These are phyloP conservation scores for Coniochaeta sp. DNA, from an alignment of 2,329 filamentous ascomycete species.

Conservation along the genomic window DNA sequence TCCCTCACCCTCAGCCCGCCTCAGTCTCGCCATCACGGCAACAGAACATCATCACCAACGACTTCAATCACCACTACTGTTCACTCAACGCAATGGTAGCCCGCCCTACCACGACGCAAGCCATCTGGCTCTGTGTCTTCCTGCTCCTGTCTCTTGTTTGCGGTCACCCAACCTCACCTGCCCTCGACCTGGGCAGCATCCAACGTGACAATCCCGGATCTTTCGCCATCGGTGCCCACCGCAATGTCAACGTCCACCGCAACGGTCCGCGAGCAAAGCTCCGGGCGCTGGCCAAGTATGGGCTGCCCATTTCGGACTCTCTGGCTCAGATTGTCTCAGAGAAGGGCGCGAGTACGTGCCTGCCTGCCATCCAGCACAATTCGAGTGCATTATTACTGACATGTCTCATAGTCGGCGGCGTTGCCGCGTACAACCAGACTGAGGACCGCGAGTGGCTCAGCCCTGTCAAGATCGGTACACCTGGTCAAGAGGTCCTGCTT, in stretches of 20 bases:
- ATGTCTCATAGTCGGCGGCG: slow-evolving; percentile 9
- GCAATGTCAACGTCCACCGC: slow-evolving; percentile 24
- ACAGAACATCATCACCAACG: background rate
- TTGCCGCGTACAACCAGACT: slow-evolving; percentile 20
- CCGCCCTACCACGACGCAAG: slow-evolving; percentile 1
- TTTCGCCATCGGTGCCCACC: slow-evolving; percentile 6
- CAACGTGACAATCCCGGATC: slow-evolving; percentile 1
- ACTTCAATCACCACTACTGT: background rate
- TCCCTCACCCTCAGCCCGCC: background rate
- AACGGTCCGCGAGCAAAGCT: slow-evolving; percentile 24
- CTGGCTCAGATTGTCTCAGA: slow-evolving; percentile 9
- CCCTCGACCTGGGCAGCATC: background rate
- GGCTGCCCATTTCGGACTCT: slow-evolving; percentile 18
- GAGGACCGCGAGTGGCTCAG: slow-evolving; percentile 52
- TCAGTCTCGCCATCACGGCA: background rate
- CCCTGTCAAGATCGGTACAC: slow-evolving; percentile 55
- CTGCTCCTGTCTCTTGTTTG: slow-evolving; percentile 6
- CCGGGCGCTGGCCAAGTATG: slow-evolving; percentile 29
- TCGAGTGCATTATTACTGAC: no score
- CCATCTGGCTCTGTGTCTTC: slow-evolving; percentile 4
- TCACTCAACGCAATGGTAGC: background rate
- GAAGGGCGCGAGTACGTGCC: slow-evolving; percentile 5
- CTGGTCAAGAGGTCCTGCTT: slow-evolving; percentile 49
- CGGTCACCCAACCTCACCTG: background rate
- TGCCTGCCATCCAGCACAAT: background rate